A percentile compares a stretch with the other conserved stretches of the same genome.
phyloP scores from a whole-genome alignment of 164 flowering plant genomes.

The Cinnamomum chago region DNA sequence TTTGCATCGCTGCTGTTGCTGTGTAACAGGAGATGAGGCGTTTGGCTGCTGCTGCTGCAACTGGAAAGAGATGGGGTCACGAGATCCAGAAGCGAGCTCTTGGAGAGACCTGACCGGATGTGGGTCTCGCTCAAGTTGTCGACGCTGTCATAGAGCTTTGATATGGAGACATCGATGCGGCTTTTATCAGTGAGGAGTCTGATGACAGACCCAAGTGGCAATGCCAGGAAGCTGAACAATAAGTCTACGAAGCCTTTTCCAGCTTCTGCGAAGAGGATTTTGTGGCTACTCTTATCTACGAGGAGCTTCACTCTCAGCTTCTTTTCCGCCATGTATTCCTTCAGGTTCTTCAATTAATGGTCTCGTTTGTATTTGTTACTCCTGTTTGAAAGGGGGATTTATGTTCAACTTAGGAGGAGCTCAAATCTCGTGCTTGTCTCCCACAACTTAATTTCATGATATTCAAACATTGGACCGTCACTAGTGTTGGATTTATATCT shows the following conservation, averaged over 20 bases:
- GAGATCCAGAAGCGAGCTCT: neutral
- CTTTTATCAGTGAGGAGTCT: neutral
- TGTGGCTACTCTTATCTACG: constrained; percentile 9
- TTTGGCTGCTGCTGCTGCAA: no score
- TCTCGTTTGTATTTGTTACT: no score
- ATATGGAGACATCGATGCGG: neutral
- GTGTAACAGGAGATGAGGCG: no score
- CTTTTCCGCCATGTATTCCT: neutral
- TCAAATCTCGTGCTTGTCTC: no score
- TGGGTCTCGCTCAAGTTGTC: neutral
- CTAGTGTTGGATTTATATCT: no score
- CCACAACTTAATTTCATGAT: no score
- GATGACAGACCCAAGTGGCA: constrained; percentile 2
- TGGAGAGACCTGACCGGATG: neutral
- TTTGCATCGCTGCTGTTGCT: no score
- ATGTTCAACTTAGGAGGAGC: no score
- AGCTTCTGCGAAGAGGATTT: constrained; percentile 45
- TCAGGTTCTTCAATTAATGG: no score
- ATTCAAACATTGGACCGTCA: no score
- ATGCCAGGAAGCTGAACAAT: constrained; percentile 47
- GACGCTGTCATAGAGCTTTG: neutral
- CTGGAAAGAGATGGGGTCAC: neutral
- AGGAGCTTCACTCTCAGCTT: constrained; percentile 9
- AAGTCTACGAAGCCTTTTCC: constrained; percentile 56
- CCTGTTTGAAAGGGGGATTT: no score